These are phyloP conservation scores for Podospora tetraspora DNA, from an alignment of 495 filamentous ascomycete species.

Conservation along the genomic window DNA sequence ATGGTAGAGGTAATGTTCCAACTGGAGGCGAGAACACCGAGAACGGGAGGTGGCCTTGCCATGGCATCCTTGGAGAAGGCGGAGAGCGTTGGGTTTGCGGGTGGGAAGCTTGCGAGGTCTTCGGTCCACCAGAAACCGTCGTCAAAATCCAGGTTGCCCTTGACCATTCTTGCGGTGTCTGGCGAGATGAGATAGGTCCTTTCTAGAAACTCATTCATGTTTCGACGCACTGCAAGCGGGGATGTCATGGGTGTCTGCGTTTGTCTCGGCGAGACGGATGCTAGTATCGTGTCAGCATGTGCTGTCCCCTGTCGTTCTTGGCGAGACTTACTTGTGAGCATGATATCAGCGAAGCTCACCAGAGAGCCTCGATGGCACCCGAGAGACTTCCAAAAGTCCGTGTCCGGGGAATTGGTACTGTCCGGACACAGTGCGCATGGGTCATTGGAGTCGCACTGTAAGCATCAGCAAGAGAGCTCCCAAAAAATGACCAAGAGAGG, in stretches of 20 bases:
- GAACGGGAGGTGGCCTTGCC: slow-evolving; percentile 39
- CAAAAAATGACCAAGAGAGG: neutral
- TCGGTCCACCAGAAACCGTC: slow-evolving; percentile 51
- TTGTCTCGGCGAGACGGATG: slow-evolving; percentile 40
- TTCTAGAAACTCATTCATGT: slow-evolving; percentile 47
- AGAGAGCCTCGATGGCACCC: slow-evolving; percentile 45
- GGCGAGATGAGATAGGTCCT: slow-evolving; percentile 37
- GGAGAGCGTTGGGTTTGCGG: slow-evolving; percentile 37
- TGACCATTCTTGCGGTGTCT: slow-evolving; percentile 37
- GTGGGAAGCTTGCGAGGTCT: slow-evolving; percentile 42
- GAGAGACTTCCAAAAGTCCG: slow-evolving; percentile 42
- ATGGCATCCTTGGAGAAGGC: slow-evolving; percentile 37
- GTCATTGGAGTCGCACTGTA: slow-evolving; percentile 44
- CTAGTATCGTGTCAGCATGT: slow-evolving; percentile 17
- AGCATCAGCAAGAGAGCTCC: slow-evolving; percentile 10
- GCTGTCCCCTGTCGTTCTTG: slow-evolving; percentile 8
- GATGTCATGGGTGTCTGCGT: slow-evolving; percentile 47
- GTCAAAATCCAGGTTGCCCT: slow-evolving; percentile 41
- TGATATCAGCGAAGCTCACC: slow-evolving; percentile 37
- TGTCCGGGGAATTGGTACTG: slow-evolving; percentile 26
- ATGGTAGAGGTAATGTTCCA: slow-evolving; percentile 42
- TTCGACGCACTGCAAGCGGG: slow-evolving; percentile 43
- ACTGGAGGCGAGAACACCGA: slow-evolving; percentile 42
- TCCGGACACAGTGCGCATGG: slow-evolving; percentile 41
- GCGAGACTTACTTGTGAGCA: slow-evolving; percentile 40